Base-by-base conservation (phyloP, 345 rosid genomes). In the Laguncularia racemosa region DNA sequence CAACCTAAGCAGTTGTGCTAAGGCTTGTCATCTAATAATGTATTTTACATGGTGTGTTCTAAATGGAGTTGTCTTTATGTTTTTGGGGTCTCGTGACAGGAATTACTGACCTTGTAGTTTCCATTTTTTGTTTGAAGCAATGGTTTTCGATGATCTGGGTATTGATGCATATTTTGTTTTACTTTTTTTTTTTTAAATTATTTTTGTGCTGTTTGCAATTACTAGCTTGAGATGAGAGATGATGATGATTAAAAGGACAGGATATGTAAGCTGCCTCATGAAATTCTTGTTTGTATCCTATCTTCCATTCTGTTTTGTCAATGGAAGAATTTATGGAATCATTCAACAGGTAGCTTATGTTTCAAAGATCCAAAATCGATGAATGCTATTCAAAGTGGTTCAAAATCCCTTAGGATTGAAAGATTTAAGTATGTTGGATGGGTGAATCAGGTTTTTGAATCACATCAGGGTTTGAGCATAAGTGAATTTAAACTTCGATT, bases 381-480 rank as follows among this genome's bases (percentile, higher is more conserved):
- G 59, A 19, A 20, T 0, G 47, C 20, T 20, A 16, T 47, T 44
- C 38, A 12, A 50, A 4, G 0, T 2, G 48, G 56, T 38, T 13
- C 13, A 20, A 56, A 17, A 53, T 23, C 23, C 28, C 19, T 55
- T 47, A 40, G 38, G 17, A 45, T 16, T 14, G 46, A 16, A 45
- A 53, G 57, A 55, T 48, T 44, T 48, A 56, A 8, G 60, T 63
- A 48, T 10, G 28, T 23, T 12, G 58, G 55, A 49, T 54, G 58
- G 58, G 67, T 46, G 48, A 63, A 49, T 54, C 9, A 40, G 40
- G 33, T 55, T 12, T n/a, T 63, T 20, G 46, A 18, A 19, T 46
- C 5, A 1, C 60, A 59, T 40, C 53, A 40, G 16, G 63, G 55
- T 59, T 50, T 2, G 0, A 13, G 49, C 43, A 26, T 59, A 28